Percentiles rank a stretch among this genome's conserved stretches.
These are phyloP conservation scores for Candida argentea DNA, from an alignment of 805 yeast genomes.

Conservation along the genomic window DNA sequence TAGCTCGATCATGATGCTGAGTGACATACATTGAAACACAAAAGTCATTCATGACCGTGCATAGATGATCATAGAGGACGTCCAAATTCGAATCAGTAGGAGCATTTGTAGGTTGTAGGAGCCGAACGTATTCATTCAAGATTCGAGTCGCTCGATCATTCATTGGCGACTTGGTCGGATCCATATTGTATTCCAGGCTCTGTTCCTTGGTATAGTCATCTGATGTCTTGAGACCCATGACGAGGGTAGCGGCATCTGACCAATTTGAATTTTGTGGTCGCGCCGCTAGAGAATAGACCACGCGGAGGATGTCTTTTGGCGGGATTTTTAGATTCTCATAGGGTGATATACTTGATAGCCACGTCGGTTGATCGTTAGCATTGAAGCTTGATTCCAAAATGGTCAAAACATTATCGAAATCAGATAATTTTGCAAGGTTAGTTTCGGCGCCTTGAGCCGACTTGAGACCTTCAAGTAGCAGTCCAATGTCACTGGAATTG, in stretches of 20 bases:
- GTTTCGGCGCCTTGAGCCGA: no score
- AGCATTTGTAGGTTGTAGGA: slow-evolving; percentile 1
- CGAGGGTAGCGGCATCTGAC: slow-evolving; percentile 9
- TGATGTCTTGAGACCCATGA: slow-evolving; percentile 13
- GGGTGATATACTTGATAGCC: neutral
- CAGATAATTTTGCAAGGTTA: no score
- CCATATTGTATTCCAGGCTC: slow-evolving; percentile 11
- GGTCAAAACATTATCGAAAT: slow-evolving; percentile 18
- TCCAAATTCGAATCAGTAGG: slow-evolving; percentile 1
- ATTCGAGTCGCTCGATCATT: slow-evolving; percentile 10
- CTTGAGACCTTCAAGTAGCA: no score
- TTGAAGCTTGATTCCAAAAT: slow-evolving; percentile 14
- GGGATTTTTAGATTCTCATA: slow-evolving; percentile 12
- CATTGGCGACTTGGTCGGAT: slow-evolving; percentile 12
- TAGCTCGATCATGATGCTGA: no score
- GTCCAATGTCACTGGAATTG: no score
- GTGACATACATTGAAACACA: no score
- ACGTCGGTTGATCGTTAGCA: neutral
- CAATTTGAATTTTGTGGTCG: slow-evolving; percentile 18
- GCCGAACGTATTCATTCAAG: slow-evolving; percentile 6
- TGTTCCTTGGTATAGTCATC: slow-evolving; percentile 12
- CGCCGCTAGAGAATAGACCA: slow-evolving; percentile 23
- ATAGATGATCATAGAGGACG: slow-evolving; percentile 2
- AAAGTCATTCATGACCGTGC: slow-evolving; percentile 6
- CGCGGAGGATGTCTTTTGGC: slow-evolving; percentile 14